Base-by-base conservation (phyloP, 306 rosid genomes). In the Acacia acuminata region DNA sequence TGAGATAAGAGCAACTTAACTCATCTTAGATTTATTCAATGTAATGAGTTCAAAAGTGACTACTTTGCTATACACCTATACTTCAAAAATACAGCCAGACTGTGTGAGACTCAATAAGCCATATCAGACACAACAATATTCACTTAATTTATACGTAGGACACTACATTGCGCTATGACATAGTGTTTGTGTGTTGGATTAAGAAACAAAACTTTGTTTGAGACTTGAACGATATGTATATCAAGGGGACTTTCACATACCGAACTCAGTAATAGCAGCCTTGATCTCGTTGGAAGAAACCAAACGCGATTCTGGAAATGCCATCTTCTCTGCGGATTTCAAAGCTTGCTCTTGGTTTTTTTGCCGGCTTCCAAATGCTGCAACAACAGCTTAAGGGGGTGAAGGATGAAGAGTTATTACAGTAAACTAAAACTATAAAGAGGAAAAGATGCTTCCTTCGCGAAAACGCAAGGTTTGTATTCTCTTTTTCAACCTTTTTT, bases 371-470 rank as follows among this genome's bases (percentile, higher is more conserved):
- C 42, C 7, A 73, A 60, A 68, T 19, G 73, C 36, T 22, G 27
- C 47, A 64, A 20, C 73, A 72, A 55, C 2, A 16, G 72, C 24
- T 68, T 22, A 58, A 58, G 65, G 15, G 32, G 65, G 27, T 58
- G 32, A 58, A 58, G 14, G 27, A 10, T 30, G 43, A 74, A 7
- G 60, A 58, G 10, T 24, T 2, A 27, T 19, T 0, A 11, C 27
- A 11, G 15, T 73, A 27, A 45, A 70, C 36, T 36, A 55, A 6
- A 36, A 2, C 10, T 58, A 63, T 38, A 87, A 68, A 87, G 74
- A 84, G 79, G 73, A 70, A 69, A 38, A 87, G 71, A 87, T 84
- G 73, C 86, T 80, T 70, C 43, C 87, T 75, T 86, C 63, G 14
- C 7, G 11, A 75, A 79, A 81, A 81, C 51, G 87, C 83, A 77